phyloP scores from a whole-genome alignment of 2,329 filamentous ascomycete genomes.

The Diaporthe aspalathi region DNA sequence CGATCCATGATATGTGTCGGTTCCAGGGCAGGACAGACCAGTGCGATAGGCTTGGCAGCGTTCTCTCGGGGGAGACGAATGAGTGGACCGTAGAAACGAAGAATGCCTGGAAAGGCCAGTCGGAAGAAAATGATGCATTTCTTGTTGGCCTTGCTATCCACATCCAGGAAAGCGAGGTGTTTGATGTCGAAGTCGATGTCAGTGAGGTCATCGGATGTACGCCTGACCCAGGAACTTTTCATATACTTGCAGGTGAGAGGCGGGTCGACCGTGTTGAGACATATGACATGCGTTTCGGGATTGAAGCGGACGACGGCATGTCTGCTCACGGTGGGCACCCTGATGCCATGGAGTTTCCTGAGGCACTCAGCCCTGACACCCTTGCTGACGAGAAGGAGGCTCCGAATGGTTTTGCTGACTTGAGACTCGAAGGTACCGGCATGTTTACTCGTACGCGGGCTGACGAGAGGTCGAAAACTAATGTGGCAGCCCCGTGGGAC shows the following conservation, averaged over 20 bases:
- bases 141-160: rapidly evolving
- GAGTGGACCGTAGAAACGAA: neutral
- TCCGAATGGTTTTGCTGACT: constrained; percentile 24
- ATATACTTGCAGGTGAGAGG: neutral
- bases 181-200: neutral
- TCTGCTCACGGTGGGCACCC: neutral
- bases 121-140: neutral
- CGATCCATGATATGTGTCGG: neutral
- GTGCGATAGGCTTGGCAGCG: neutral
- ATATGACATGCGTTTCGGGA: neutral
- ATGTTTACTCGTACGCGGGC: neutral
- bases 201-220: neutral
- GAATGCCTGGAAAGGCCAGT: neutral
- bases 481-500: neutral
- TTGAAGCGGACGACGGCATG: constrained; percentile 1
- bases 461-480: neutral
- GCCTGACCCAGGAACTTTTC: neutral
- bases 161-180: neutral
- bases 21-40: neutral
- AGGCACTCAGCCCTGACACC: neutral
- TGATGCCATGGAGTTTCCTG: neutral
- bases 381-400: neutral
- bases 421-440: neutral
- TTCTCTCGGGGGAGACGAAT: neutral
- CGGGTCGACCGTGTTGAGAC: neutral